Evolutionary conservation across 2,329 filamentous ascomycete genomes (phyloP), one percentile per base, ranked within the genome.

Genomic region (Fusarium secorum): DNA sequence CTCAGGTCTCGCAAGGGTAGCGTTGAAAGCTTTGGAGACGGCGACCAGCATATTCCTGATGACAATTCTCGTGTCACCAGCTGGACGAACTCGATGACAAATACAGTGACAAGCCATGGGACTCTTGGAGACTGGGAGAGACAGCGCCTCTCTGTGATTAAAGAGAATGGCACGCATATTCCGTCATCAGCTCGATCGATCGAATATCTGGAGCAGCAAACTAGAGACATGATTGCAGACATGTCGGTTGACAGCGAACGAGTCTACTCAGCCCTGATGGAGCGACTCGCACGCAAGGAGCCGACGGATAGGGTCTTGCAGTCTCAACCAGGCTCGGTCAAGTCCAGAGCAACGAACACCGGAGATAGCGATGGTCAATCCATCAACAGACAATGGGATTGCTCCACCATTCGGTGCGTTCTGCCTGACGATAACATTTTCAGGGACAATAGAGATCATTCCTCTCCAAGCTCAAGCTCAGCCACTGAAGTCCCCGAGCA

Each of bases 31-130:
- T 70, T 86, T 5, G 72, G 71, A 26, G 84, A 80, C 57, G 81
- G 83, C 10, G 78, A 78, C 38, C 79, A 77, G 42, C 79, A 79
- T 54, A 75, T 74, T 2, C 82, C 79, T 18, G 85, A 87, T 41
- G 85, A 88, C 24, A 87, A 83, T 70, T 91, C 89, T n/a, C 82
- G 91, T 26, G 88, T 93, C 54, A 93, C 91, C 4, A 94, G 91
- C 77, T 93, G 91, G 91, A 87, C 87, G 8, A 88, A 89, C 66
- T 92, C 91, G 1, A 88, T 87, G 3, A 83, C 85, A 4, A 85
- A 85, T 61, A 89, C 87, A 5, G 85, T 87, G 5, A 79, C 85
- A 10, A 88, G 80, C 77, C 64, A 84, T 46, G 79, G 64, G 22
- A 63, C 53, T 8, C 75, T 76, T 59, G 79, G 76, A 3, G 84